Conservation (phyloP, 495 filamentous ascomycete genomes). For the Rhypophila decipiens region DNA sequence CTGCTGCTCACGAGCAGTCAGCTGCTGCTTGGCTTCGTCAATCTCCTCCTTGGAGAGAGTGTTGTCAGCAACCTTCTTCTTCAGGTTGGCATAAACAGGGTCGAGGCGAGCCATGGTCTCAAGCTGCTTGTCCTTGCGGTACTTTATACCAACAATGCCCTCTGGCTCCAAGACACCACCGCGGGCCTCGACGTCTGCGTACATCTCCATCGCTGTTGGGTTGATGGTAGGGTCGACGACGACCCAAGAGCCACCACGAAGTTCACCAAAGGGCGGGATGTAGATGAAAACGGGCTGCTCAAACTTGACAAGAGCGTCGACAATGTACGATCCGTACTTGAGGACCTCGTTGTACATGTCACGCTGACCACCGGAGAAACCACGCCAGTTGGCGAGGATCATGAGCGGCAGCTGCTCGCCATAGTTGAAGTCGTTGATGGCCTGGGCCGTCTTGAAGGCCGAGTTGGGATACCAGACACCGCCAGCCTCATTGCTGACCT, state of each 20-base stretch:
- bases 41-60: slow-evolving; percentile 65
- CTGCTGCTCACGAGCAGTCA: slow-evolving; percentile 79
- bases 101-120: slow-evolving; percentile 97
- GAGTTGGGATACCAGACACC: slow-evolving; percentile 99
- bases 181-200: slow-evolving; percentile 91
- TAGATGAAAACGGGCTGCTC: slow-evolving; percentile 99
- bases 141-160: slow-evolving; percentile 98
- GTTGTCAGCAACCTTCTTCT: slow-evolving; percentile 64
- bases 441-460: slow-evolving; percentile 98
- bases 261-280: slow-evolving; percentile 92
- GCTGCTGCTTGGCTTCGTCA: slow-evolving; percentile 72
- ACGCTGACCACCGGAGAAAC: slow-evolving; percentile 97
- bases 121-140: slow-evolving; percentile 92
- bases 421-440: slow-evolving; percentile 97
- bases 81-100: slow-evolving; percentile 71
- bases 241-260: slow-evolving; percentile 98
- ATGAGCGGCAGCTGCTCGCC: slow-evolving; percentile 97
- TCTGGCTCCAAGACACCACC: slow-evolving; percentile 97
- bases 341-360: slow-evolving; percentile 99
- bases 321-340: slow-evolving; percentile 98
- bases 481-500: slow-evolving; percentile 86
- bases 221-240: slow-evolving; percentile 99
- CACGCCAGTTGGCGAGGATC: slow-evolving; percentile 99
- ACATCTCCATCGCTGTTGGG: slow-evolving; percentile 97
- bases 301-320: slow-evolving; percentile 95